Evolutionary conservation across 495 filamentous ascomycete species (phyloP).

Genomic region (Annulohypoxylon stygium): DNA sequence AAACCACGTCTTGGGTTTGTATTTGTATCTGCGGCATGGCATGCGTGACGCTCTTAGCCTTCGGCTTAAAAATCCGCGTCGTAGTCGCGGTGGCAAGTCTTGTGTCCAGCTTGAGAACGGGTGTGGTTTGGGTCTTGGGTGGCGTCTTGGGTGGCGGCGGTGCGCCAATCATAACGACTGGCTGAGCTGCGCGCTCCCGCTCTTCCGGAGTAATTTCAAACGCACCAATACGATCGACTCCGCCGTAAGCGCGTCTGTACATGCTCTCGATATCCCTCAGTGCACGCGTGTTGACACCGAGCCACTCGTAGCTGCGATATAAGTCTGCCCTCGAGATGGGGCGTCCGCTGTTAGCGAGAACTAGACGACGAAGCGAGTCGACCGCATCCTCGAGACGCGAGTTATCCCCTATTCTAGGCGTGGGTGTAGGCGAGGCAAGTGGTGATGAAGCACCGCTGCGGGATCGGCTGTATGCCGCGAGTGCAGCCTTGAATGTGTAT

Average conservation of each 20-base stretch:
- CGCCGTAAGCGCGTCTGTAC: constrained; percentile 69
- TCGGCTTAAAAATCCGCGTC: constrained; percentile 39
- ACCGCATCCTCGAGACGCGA: constrained; percentile 67
- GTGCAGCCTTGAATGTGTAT: constrained; percentile 77
- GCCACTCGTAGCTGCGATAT: constrained; percentile 72
- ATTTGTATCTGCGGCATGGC: neutral
- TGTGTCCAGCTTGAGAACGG: constrained; percentile 59
- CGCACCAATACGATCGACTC: constrained; percentile 48
- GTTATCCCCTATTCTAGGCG: constrained; percentile 61
- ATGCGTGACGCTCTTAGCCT: constrained; percentile 29
- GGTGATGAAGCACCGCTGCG: constrained; percentile 42
- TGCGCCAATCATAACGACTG: constrained; percentile 45
- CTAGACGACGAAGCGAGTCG: constrained; percentile 71
- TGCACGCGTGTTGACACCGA: constrained; percentile 67
- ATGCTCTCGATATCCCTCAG: constrained; percentile 68
- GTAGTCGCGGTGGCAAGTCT: constrained; percentile 45
- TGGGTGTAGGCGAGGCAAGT: constrained; percentile 42
- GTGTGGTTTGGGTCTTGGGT: constrained; percentile 37
- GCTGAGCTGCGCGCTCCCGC: constrained; percentile 38
- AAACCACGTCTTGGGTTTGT: neutral
- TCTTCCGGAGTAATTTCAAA: constrained; percentile 49
- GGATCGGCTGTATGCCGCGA: constrained; percentile 67
- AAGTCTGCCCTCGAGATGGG: constrained; percentile 70
- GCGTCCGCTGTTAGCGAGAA: constrained; percentile 69
- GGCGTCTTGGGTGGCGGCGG: constrained; percentile 46